Evolutionary conservation across 2,329 filamentous ascomycete genomes (phyloP).

Genomic region (Beauveria sp.): DNA sequence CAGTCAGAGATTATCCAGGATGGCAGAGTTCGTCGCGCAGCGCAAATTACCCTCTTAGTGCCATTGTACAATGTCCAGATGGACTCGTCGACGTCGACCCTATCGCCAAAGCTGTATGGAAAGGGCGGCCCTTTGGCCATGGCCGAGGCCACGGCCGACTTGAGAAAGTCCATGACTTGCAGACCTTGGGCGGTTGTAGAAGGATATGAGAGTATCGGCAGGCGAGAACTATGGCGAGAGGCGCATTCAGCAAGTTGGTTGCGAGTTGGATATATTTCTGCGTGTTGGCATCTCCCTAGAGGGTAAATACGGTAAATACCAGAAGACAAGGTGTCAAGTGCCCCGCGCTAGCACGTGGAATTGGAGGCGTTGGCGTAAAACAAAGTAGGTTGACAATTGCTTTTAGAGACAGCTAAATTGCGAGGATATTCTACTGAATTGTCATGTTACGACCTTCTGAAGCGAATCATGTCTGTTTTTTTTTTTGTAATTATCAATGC

Average conservation of each 20-base stretch:
- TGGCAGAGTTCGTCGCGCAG: neutral
- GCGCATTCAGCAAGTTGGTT: neutral
- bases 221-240: neutral
- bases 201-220: neutral
- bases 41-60: conserved; percentile 65
- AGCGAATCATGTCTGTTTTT: too few species aligned
- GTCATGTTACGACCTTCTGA: too few species aligned
- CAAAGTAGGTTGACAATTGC: neutral
- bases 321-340: conserved; percentile 7
- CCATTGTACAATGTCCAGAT: conserved; percentile 97
- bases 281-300: neutral
- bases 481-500: neutral
- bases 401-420: neutral
- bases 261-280: neutral
- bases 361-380: neutral
- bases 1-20: neutral
- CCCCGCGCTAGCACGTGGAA: conserved; percentile 10
- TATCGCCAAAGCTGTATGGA: conserved; percentile 86
- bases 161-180: conserved; percentile 82
- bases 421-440: neutral
- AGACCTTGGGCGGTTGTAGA: neutral
- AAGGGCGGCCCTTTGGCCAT: conserved; percentile 93
- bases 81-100: conserved; percentile 84
- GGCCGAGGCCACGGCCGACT: conserved; percentile 92
- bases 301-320: too few species aligned